These are phyloP conservation scores for Botryotinia globosa DNA, from an alignment of 2,329 filamentous ascomycete species.

Conservation along the genomic window DNA sequence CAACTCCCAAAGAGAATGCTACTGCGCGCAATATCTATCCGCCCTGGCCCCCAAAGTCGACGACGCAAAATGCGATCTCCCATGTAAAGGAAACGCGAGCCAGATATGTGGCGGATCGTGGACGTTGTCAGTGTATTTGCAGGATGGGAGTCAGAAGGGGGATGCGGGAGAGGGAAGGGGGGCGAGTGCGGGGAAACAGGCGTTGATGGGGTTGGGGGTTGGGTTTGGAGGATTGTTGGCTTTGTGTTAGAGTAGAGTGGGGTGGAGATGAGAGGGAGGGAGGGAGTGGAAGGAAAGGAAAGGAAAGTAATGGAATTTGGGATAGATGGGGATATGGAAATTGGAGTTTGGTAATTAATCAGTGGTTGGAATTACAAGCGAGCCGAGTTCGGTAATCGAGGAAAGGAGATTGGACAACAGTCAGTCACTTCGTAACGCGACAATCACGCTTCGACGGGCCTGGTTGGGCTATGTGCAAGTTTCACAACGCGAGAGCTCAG, in stretches of 20 bases:
- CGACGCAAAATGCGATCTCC: constrained; percentile 9
- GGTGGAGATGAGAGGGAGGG: neutral
- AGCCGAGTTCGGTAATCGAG: neutral
- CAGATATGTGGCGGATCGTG: constrained; percentile 16
- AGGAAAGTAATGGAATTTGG: neutral
- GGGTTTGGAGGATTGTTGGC: neutral
- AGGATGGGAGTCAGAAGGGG: neutral
- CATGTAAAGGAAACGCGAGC: constrained; percentile 10
- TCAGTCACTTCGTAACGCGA: neutral
- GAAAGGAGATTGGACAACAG: neutral
- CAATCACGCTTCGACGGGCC: neutral
- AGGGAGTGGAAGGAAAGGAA: too few species aligned
- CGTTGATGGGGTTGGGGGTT: neutral
- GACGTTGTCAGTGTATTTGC: constrained; percentile 10
- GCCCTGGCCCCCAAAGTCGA: neutral
- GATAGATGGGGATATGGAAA: neutral
- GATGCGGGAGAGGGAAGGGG: neutral
- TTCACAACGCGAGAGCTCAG: neutral
- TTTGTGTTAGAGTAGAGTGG: neutral
- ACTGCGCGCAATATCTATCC: constrained; percentile 11
- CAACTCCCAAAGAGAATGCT: constrained; percentile 3
- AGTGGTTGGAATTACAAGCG: neutral
- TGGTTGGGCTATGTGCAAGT: neutral
- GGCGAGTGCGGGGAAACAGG: neutral
- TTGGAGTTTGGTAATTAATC: neutral